Evolutionary conservation across 441 rosid genomes (phyloP).

Genomic region (Gossypium schwendimanii): DNA sequence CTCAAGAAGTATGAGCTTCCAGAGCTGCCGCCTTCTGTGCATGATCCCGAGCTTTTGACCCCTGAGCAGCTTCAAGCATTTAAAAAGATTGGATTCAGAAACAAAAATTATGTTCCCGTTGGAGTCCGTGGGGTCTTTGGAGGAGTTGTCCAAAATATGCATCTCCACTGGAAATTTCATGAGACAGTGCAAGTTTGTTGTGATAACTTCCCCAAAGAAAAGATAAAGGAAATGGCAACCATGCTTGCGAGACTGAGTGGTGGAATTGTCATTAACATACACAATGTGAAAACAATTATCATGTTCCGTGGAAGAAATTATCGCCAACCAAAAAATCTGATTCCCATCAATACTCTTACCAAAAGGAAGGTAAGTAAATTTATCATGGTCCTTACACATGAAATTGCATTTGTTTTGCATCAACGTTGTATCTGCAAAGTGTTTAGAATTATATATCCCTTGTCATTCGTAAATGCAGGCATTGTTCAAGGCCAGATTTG

Average conservation of each 20-base stretch:
- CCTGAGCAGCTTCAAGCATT: constrained; percentile 79
- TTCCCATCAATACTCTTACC: constrained; percentile 89
- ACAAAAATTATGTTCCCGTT: constrained; percentile 88
- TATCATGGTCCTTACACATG: neutral
- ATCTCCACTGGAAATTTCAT: constrained; percentile 98
- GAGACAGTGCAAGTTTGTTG: constrained; percentile 97
- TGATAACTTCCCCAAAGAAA: constrained; percentile 86
- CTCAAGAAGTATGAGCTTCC: constrained; percentile 93
- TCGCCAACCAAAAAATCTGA: constrained; percentile 85
- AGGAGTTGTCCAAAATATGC: constrained; percentile 98
- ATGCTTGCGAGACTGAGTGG: constrained; percentile 89
- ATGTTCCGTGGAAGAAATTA: constrained; percentile 98
- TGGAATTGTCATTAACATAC: constrained; percentile 75
- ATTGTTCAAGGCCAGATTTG: constrained; percentile 91
- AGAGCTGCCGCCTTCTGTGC: constrained; percentile 72
- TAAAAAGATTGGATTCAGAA: constrained; percentile 86
- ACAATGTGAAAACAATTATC: constrained; percentile 84
- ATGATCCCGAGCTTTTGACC: constrained; percentile 90
- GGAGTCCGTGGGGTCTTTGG: constrained; percentile 99
- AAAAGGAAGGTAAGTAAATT: constrained; percentile 67
- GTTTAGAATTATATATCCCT: constrained; percentile 11
- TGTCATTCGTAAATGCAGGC: constrained; percentile 48
- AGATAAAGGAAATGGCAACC: constrained; percentile 88
- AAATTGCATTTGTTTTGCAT: neutral
- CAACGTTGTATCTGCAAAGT: neutral